phyloP scores from a whole-genome alignment of 306 rosid species.

The Gillenia trifoliata region DNA sequence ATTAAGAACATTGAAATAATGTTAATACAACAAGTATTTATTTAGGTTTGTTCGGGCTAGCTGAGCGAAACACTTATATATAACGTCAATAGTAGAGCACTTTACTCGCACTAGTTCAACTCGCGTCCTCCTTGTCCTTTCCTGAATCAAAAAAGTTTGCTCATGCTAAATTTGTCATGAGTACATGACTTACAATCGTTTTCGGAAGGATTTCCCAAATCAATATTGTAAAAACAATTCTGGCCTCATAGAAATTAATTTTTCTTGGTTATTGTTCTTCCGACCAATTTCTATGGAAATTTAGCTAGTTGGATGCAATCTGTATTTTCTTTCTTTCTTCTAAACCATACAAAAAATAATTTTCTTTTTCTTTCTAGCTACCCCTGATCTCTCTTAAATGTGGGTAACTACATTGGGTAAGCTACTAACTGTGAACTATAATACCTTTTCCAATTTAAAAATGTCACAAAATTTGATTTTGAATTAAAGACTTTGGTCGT shows the following conservation, averaged over 20 bases:
- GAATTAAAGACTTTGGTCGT: not conserved
- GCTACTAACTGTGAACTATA: constrained; percentile 24
- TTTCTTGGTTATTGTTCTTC: too few species aligned
- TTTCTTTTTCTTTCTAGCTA: constrained; percentile 7
- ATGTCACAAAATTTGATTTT: not conserved
- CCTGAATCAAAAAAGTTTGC: not conserved
- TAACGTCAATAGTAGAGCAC: not conserved
- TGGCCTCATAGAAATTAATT: too few species aligned
- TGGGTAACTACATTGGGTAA: constrained; percentile 27
- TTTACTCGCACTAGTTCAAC: not conserved
- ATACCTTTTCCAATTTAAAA: constrained; percentile 17
- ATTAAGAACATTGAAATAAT: too few species aligned
- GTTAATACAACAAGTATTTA: not conserved
- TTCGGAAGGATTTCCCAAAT: too few species aligned
- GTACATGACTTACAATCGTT: too few species aligned
- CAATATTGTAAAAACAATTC: too few species aligned
- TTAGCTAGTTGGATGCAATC: not conserved
- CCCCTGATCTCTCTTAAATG: constrained; percentile 40
- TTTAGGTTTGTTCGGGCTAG: not conserved
- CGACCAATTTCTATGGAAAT: too few species aligned
- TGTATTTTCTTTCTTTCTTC: not conserved
- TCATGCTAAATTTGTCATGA: not conserved
- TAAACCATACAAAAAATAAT: not conserved
- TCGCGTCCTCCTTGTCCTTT: not conserved
- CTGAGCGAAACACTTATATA: not conserved